These are phyloP conservation scores for Neurospora africana DNA, from an alignment of 495 filamentous ascomycete species.

Conservation along the genomic window DNA sequence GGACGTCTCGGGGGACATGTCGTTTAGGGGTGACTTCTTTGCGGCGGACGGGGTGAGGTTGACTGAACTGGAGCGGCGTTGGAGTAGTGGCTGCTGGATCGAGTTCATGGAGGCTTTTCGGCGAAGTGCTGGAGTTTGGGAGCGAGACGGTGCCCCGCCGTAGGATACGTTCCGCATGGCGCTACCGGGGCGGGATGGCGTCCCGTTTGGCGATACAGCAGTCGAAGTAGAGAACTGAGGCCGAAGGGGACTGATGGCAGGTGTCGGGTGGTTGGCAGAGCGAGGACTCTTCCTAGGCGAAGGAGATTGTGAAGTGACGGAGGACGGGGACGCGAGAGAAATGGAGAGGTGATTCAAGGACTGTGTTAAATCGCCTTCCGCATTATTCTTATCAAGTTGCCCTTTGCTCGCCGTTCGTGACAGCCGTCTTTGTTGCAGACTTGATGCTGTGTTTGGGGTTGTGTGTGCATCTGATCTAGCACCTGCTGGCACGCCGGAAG, in stretches of 20 bases:
- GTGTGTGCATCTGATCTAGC: neutral
- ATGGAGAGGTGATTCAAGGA: conserved; percentile 34
- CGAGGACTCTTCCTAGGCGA: conserved; percentile 9
- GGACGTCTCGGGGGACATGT: conserved; percentile 27
- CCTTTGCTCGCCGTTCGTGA: neutral
- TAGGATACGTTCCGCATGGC: conserved; percentile 39
- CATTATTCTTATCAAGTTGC: neutral
- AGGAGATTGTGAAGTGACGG: conserved; percentile 12
- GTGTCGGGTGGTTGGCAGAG: conserved; percentile 13
- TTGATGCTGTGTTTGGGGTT: neutral
- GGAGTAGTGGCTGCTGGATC: conserved; percentile 26
- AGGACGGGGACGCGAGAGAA: conserved; percentile 18
- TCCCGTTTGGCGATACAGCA: conserved; percentile 20
- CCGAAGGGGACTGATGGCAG: conserved; percentile 5
- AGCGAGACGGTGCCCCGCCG: conserved; percentile 36
- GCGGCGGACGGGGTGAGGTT: conserved; percentile 34
- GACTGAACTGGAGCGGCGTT: conserved; percentile 42
- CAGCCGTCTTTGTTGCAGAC: conserved; percentile 7
- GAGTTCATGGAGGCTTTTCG: conserved; percentile 48
- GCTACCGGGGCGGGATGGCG: conserved; percentile 24
- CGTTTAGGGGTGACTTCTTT: conserved; percentile 25
- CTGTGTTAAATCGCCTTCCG: conserved; percentile 25
- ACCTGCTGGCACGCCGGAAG: neutral
- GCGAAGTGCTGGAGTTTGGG: conserved; percentile 36
- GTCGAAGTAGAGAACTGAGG: neutral